Conservation (phyloP, 768 basidiomycete genomes). For the Artomyces pyxidatus region DNA sequence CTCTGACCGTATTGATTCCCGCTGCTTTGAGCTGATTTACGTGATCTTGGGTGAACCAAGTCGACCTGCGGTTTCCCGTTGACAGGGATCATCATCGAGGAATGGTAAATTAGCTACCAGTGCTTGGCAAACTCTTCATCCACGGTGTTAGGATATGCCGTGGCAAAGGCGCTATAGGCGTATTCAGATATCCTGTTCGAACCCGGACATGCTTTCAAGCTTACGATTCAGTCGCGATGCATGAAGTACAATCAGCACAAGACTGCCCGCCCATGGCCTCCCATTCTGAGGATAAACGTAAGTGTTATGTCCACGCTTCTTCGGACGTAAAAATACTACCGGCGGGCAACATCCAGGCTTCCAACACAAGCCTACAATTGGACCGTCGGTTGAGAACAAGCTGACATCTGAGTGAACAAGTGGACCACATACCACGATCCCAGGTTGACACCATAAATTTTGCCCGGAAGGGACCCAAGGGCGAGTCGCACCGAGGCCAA, state of each 20-base stretch:
- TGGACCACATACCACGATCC: slow-evolving; percentile 45
- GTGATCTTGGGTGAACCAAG: slow-evolving; percentile 65
- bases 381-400: slow-evolving; percentile 2
- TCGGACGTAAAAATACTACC: slow-evolving; percentile 26
- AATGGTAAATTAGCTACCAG: slow-evolving; percentile 33
- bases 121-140: slow-evolving; percentile 54
- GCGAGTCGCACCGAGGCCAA: background rate
- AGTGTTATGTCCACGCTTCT: background rate
- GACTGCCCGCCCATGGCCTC: slow-evolving; percentile 59
- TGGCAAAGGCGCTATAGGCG: slow-evolving; percentile 44
- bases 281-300: slow-evolving; percentile 43
- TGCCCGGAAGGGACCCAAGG: slow-evolving; percentile 20
- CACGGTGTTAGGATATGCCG: slow-evolving; percentile 49
- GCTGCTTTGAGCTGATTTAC: slow-evolving; percentile 42
- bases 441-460: slow-evolving; percentile 67
- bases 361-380: slow-evolving; percentile 54
- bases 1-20: slow-evolving; percentile 69
- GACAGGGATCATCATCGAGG: background rate
- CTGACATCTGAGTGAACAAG: background rate
- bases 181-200: background rate
- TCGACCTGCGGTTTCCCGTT: slow-evolving; percentile 31
- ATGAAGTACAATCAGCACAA: slow-evolving; percentile 51
- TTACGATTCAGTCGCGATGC: slow-evolving; percentile 65
- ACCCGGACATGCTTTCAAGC: slow-evolving; percentile 8
- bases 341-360: slow-evolving; percentile 77